These are phyloP conservation scores for Podospora pseudocomata DNA, from an alignment of 495 filamentous ascomycete genomes.

Conservation along the genomic window DNA sequence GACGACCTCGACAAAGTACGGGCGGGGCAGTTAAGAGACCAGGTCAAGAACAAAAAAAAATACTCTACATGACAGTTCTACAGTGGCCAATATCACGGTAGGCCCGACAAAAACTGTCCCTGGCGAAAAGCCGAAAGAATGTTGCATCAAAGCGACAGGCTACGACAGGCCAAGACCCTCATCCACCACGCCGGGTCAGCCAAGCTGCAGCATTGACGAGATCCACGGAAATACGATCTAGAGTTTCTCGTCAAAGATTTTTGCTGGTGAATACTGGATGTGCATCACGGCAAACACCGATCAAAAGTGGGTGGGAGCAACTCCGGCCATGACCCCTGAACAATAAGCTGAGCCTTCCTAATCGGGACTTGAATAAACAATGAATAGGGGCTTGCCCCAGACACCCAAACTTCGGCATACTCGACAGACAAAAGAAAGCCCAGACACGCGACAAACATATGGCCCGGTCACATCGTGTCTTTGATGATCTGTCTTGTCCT, in stretches of 20 bases:
- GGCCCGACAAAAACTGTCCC: neutral
- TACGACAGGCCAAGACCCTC: neutral
- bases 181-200: neutral
- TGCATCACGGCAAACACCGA: neutral
- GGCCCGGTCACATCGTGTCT: neutral
- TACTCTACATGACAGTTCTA: neutral
- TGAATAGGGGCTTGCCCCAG: constrained; percentile 18
- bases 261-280: neutral
- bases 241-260: neutral
- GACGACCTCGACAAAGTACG: neutral
- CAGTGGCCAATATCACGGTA: neutral
- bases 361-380: constrained; percentile 38
- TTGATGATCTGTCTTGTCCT: neutral
- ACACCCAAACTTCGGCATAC: neutral
- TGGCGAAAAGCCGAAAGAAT: neutral
- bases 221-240: neutral
- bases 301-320: neutral
- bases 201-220: neutral
- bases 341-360: constrained; percentile 18
- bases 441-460: neutral
- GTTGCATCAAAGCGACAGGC: neutral
- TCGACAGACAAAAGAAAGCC: neutral
- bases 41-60: neutral
- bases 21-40: neutral
- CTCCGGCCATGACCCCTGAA: neutral